Evolutionary conservation across 2,329 filamentous ascomycete species (phyloP).

Genomic region (Aspergillus costaricaensis): DNA sequence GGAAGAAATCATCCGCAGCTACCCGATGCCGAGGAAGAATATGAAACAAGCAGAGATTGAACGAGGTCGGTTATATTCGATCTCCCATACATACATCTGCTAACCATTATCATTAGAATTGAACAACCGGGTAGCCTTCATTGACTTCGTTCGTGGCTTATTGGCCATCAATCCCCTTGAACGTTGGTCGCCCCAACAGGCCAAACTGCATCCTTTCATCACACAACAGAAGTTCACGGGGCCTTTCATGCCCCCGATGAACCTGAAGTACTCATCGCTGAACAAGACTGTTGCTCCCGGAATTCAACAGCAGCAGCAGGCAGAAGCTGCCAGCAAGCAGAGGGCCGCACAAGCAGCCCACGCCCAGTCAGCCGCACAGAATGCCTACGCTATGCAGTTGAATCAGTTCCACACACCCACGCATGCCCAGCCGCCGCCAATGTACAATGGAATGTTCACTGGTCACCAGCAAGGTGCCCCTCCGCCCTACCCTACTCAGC

Average conservation of each 20-base stretch:
- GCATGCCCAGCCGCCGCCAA: slow-evolving; percentile 54
- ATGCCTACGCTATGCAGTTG: slow-evolving; percentile 67
- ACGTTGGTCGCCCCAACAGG: slow-evolving; percentile 96
- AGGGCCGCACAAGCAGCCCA: slow-evolving; percentile 68
- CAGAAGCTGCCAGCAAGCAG: slow-evolving; percentile 91
- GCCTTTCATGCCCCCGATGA: slow-evolving; percentile 96
- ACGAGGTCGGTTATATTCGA: slow-evolving; percentile 63
- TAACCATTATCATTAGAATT: slow-evolving; percentile 68
- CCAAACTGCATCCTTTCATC: slow-evolving; percentile 96
- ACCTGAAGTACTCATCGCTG: slow-evolving; percentile 81
- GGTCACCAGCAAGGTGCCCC: slow-evolving; percentile 67
- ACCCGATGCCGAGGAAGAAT: slow-evolving; percentile 97
- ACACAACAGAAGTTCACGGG: slow-evolving; percentile 97
- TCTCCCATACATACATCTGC: slow-evolving; percentile 7
- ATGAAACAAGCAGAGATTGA: slow-evolving; percentile 98
- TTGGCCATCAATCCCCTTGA: slow-evolving; percentile 94
- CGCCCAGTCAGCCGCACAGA: slow-evolving; percentile 67
- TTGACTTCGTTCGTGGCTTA: slow-evolving; percentile 93
- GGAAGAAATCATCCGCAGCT: slow-evolving; percentile 95
- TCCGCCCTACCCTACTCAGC: slow-evolving; percentile 77
- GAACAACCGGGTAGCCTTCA: slow-evolving; percentile 96
- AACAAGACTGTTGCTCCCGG: slow-evolving; percentile 88
- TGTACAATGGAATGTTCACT: slow-evolving; percentile 80
- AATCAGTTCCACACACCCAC: slow-evolving; percentile 54
- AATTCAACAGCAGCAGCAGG: slow-evolving; percentile 93